These are phyloP conservation scores for Trematosphaeria pertusa DNA, from an alignment of 2,329 filamentous ascomycete genomes.

Conservation along the genomic window DNA sequence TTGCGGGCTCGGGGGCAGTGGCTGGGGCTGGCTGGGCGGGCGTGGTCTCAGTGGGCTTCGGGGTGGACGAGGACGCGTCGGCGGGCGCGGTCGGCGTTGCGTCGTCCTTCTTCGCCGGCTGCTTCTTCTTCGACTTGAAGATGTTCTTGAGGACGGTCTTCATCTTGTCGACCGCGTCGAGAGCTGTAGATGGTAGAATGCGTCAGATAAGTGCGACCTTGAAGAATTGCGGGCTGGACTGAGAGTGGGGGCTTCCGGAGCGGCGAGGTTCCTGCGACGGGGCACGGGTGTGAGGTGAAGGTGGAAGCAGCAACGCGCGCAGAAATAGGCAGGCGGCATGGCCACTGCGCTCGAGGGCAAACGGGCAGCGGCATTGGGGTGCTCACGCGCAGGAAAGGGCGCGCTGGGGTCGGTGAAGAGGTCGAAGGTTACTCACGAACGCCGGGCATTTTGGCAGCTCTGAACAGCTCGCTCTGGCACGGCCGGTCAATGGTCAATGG, in stretches of 20 bases:
- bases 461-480: constrained; percentile 6
- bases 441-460: constrained; percentile 43
- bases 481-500: background rate
- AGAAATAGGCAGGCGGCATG: too few species aligned
- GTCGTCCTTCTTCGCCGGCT: constrained; percentile 35
- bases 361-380: background rate
- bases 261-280: too few species aligned
- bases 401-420: constrained; percentile 1
- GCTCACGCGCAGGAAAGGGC: background rate
- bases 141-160: constrained; percentile 49
- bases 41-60: constrained; percentile 44
- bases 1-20: constrained; percentile 28
- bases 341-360: background rate
- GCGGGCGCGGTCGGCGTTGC: constrained; percentile 34
- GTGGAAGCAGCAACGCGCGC: too few species aligned
- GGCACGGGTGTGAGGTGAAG: background rate
- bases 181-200: constrained; percentile 29
- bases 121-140: constrained; percentile 44
- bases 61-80: constrained; percentile 21
- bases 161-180: constrained; percentile 43
- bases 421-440: constrained; percentile 43
- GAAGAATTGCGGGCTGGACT: background rate
- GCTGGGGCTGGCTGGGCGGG: constrained; percentile 40
- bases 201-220: constrained; percentile 17
- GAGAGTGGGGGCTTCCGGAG: too few species aligned